Evolutionary conservation across 345 rosid genomes (phyloP).

Genomic region (Firmiana major): DNA sequence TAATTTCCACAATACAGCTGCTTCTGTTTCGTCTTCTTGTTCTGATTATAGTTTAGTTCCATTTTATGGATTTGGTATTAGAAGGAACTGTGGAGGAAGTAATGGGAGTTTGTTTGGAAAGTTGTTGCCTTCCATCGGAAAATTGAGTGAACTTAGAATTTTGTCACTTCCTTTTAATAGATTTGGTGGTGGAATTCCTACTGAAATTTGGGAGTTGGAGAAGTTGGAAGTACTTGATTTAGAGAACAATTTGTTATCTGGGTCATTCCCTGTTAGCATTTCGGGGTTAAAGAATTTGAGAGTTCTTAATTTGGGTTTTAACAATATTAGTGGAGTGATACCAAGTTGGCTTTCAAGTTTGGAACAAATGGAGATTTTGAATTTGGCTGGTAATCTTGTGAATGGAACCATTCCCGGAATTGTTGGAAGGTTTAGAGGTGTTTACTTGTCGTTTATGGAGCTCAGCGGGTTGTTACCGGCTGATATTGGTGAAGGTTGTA

Average conservation of each 20-base stretch:
- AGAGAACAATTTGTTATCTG: slow-evolving; percentile 62
- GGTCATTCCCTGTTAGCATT: slow-evolving; percentile 47
- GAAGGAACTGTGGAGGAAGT: slow-evolving; percentile 51
- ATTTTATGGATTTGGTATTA: slow-evolving; percentile 61
- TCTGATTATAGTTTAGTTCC: slow-evolving; percentile 57
- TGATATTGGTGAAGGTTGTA: slow-evolving; percentile 63
- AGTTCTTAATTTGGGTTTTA: slow-evolving; percentile 78
- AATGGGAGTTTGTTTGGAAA: slow-evolving; percentile 56
- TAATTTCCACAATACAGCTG: slow-evolving; percentile 26
- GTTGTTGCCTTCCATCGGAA: slow-evolving; percentile 44
- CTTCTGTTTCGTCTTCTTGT: slow-evolving; percentile 39
- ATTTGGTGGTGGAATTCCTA: slow-evolving; percentile 58
- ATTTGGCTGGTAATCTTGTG: slow-evolving; percentile 68
- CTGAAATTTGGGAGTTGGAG: slow-evolving; percentile 68
- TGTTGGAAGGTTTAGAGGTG: slow-evolving; percentile 56
- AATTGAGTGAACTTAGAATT: slow-evolving; percentile 61
- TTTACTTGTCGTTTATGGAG: slow-evolving; percentile 54
- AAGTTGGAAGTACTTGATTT: slow-evolving; percentile 84
- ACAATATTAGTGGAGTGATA: slow-evolving; percentile 55
- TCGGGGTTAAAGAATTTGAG: slow-evolving; percentile 48
- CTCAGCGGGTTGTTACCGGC: slow-evolving; percentile 58
- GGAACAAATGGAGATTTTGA: slow-evolving; percentile 49
- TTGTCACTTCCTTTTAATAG: slow-evolving; percentile 81
- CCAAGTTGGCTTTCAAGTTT: slow-evolving; percentile 39
- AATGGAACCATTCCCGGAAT: slow-evolving; percentile 70